Evolutionary conservation across 108 stramenopile genomes (phyloP).

Genomic region (Skeletonema potamos): DNA sequence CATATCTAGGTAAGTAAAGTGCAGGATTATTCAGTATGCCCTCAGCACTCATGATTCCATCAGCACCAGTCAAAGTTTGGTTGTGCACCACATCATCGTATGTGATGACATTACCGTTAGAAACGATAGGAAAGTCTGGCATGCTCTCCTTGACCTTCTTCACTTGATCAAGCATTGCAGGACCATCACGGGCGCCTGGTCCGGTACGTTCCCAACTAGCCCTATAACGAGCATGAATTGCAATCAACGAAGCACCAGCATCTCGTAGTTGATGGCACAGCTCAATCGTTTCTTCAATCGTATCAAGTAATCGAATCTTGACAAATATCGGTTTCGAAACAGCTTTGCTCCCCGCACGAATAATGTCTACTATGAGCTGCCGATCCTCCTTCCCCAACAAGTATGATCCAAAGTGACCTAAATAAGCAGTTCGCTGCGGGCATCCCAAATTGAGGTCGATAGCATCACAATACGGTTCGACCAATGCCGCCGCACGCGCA

Average conservation of each 20-base stretch:
- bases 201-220: conserved; percentile 83
- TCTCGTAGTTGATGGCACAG: conserved; percentile 72
- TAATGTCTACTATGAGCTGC: conserved; percentile 65
- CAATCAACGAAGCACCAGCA: conserved; percentile 88
- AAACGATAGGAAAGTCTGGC: conserved; percentile 64
- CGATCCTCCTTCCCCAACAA: conserved; percentile 81
- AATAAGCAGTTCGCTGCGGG: conserved; percentile 91
- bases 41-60: conserved; percentile 94
- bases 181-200: conserved; percentile 89
- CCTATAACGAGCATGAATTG: conserved; percentile 87
- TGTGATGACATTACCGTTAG: conserved; percentile 90
- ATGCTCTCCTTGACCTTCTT: conserved; percentile 38
- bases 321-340: conserved; percentile 83
- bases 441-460: conserved; percentile 94
- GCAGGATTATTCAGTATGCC: conserved; percentile 93
- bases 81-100: conserved; percentile 79
- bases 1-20: conserved; percentile 65
- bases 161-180: conserved; percentile 88
- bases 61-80: conserved; percentile 65
- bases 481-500: conserved; percentile 59
- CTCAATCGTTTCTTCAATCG: conserved; percentile 75
- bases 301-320: conserved; percentile 90
- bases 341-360: conserved; percentile 56
- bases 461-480: conserved; percentile 76
- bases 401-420: conserved; percentile 92